Percentiles rank a stretch among this genome's conserved stretches.
These are phyloP conservation scores for Pseudogymnoascus sp. DNA, from an alignment of 2,329 filamentous ascomycete species.

Conservation along the genomic window DNA sequence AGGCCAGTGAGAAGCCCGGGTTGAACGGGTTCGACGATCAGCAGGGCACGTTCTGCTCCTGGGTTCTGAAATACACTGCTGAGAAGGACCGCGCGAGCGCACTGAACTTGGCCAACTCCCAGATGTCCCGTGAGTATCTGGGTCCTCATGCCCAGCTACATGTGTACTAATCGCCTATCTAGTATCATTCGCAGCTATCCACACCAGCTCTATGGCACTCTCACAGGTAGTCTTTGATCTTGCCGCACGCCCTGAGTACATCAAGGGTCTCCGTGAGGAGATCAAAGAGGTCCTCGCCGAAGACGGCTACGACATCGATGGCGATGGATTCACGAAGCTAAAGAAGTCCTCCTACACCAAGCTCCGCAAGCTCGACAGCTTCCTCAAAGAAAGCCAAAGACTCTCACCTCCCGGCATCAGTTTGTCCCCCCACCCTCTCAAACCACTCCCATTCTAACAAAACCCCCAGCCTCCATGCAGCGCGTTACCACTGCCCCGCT, in stretches of 20 bases:
- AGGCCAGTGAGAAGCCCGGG: not conserved
- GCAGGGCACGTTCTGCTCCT: conserved; percentile 17
- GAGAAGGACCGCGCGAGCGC: conserved; percentile 10
- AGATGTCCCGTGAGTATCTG: conserved; percentile 28
- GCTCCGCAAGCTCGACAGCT: conserved; percentile 34
- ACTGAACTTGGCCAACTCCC: conserved; percentile 22
- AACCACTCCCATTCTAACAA: not conserved
- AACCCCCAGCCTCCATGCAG: conserved; percentile 17
- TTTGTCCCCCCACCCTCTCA: conserved; percentile 16
- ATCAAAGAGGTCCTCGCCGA: conserved; percentile 26
- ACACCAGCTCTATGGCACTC: conserved; percentile 41
- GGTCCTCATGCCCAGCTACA: not conserved
- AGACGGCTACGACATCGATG: conserved; percentile 45
- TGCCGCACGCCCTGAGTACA: conserved; percentile 40
- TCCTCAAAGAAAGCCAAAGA: conserved; percentile 36
- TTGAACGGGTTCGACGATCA: conserved; percentile 12
- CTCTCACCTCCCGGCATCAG: conserved; percentile 29
- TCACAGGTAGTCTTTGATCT: conserved; percentile 48
- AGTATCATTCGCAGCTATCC: conserved; percentile 44
- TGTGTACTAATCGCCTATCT: not conserved
- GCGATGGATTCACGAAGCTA: conserved; percentile 32
- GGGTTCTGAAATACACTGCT: conserved; percentile 17
- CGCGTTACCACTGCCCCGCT: conserved; percentile 19
- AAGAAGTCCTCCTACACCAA: conserved; percentile 22
- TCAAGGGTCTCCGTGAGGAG: conserved; percentile 21